Evolutionary conservation across 129 eudicot genomes (phyloP), one percentile per base, ranked within the genome.

Genomic region (Flaveria robusta): DNA sequence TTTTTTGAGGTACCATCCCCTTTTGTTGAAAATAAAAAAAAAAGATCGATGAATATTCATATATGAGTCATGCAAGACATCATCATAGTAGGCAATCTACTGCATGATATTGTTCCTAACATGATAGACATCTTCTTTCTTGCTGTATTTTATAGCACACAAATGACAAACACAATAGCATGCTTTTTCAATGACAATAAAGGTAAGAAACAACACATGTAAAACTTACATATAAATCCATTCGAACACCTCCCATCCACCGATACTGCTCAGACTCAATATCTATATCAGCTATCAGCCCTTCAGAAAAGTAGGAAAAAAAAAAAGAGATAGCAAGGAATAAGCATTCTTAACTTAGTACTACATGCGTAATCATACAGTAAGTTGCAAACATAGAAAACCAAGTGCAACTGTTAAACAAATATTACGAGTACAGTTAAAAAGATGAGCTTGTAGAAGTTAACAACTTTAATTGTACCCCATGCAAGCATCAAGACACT

Each of bases 401-500:
- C 47, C 31, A 77, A 20, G 47, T 55, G 39, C 49, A 27, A 58
- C 26, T 9, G 20, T 41, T 15, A 6, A 3, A 65, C 26, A 54
- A 46, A 18, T 51, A 58, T 19, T 18, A 41, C 60, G 60, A 19
- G 63, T 18, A 54, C 70, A 49, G 15, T 16, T 47, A 50, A 60
- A 24, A 64, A 72, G 56, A 16, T 12, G 50, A 50, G 26, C 3
- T 14, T 49, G 54, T 47, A 49, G 31, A 71, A 78, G 39, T 5
- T 49, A 62, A 71, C 42, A 43, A 70, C 47, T 41, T 70, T 75
- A 26, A 67, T 52, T 66, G 12, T 92, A 93, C 98, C 98, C 98
- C 98, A 93, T 45, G 98, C 98, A 79, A 93, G 88, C 97, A 91
- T 93, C 84, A 93, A 74, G 52, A 88, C 88, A 77, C 97, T 87